phyloP scores from a whole-genome alignment of 306 rosid genomes.

The Mimosa pudica region DNA sequence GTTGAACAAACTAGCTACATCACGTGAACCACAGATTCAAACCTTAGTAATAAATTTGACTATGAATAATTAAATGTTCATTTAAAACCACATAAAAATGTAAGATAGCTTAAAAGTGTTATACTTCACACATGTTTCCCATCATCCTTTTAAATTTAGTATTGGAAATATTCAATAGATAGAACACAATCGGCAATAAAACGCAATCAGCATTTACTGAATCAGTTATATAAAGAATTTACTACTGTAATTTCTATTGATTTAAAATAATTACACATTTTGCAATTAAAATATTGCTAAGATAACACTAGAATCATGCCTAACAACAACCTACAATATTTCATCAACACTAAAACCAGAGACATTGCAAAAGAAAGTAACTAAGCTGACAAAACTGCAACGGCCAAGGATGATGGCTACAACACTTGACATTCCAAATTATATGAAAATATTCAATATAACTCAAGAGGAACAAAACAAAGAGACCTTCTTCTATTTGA shows the following conservation, averaged over 20 bases:
- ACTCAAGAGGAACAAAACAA: constrained; percentile 47
- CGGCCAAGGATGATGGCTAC: constrained; percentile 50
- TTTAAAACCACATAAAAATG: not conserved
- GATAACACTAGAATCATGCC: constrained; percentile 27
- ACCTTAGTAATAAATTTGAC: not conserved
- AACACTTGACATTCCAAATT: constrained; percentile 31
- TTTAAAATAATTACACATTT: constrained; percentile 36
- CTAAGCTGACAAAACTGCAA: constrained; percentile 55
- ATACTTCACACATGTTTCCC: not conserved
- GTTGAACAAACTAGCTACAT: not conserved
- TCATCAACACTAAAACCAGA: constrained; percentile 24
- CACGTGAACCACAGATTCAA: not conserved
- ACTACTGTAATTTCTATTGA: constrained; percentile 44
- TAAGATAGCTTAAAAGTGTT: not conserved
- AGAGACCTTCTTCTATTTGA: constrained; percentile 48
- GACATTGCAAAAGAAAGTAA: constrained; percentile 32
- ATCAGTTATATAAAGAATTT: constrained; percentile 41
- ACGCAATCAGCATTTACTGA: constrained; percentile 14
- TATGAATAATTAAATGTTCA: not conserved
- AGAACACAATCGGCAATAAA: not conserved
- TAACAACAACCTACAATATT: constrained; percentile 32
- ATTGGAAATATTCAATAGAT: not conserved
- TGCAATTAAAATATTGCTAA: constrained; percentile 5
- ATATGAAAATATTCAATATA: constrained; percentile 30
- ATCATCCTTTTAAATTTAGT: not conserved